A percentile compares a stretch with the other conserved stretches of the same genome.
Conservation (phyloP, 2,329 filamentous ascomycete genomes). For the Penicillium aurantiogriseum region DNA sequence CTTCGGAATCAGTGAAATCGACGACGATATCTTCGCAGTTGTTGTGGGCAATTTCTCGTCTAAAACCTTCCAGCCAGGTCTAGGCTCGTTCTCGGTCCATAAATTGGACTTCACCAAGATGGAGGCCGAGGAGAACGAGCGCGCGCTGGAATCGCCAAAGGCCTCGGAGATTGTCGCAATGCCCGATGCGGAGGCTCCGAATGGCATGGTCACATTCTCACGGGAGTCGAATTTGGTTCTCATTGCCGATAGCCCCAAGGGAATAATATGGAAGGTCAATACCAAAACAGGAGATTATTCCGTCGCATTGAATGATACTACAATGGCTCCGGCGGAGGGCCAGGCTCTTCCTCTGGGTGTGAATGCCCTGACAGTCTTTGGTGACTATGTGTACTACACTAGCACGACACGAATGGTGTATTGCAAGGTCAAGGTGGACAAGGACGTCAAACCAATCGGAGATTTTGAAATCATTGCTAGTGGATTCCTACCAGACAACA, state of each 20-base stretch:
- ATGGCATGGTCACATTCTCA: slow-evolving; percentile 23
- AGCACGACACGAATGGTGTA: slow-evolving; percentile 25
- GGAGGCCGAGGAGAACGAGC: background rate
- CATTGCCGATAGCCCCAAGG: slow-evolving; percentile 24
- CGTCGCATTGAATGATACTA: slow-evolving; percentile 21
- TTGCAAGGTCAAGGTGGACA: slow-evolving; percentile 21
- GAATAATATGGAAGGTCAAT: slow-evolving; percentile 23
- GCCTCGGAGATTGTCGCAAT: slow-evolving; percentile 19
- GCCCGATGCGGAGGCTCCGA: slow-evolving; percentile 19
- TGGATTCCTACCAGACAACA: slow-evolving; percentile 23
- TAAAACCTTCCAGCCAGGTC: slow-evolving; percentile 17
- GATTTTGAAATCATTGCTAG: slow-evolving; percentile 25
- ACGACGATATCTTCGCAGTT: slow-evolving; percentile 24
- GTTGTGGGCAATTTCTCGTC: slow-evolving; percentile 23
- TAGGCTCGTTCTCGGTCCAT: slow-evolving; percentile 21
- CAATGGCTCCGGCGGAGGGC: slow-evolving; percentile 21
- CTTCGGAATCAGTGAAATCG: slow-evolving; percentile 26
- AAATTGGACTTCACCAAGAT: slow-evolving; percentile 17
- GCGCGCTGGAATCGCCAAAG: background rate
- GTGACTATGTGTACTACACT: slow-evolving; percentile 25
- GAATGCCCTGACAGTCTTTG: slow-evolving; percentile 17
- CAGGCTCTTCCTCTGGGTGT: slow-evolving; percentile 22
- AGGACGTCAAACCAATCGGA: slow-evolving; percentile 15
- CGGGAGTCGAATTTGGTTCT: slow-evolving; percentile 18
- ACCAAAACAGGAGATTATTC: slow-evolving; percentile 18